phyloP scores from a whole-genome alignment of 805 yeast genomes.

The Dipodascopsis tothii region DNA sequence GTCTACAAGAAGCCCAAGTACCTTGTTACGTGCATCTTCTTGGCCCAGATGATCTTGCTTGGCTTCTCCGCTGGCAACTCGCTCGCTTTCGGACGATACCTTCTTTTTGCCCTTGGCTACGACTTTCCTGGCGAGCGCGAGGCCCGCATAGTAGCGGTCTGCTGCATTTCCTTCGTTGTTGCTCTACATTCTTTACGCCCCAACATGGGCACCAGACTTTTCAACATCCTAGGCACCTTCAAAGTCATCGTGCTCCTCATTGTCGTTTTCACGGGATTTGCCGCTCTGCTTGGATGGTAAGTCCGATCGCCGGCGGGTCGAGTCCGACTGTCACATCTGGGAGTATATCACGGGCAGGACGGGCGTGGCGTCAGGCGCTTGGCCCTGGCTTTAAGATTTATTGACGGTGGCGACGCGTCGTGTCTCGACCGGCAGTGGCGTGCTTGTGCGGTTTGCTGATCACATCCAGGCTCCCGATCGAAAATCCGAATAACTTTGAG shows the following conservation, averaged over 20 bases:
- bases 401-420: too few relatives aligned
- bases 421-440: not conserved
- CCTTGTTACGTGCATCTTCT: conserved; percentile 43
- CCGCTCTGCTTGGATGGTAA: conserved; percentile 34
- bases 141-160: conserved; percentile 45
- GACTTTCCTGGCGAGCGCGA: conserved; percentile 32
- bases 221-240: conserved; percentile 48
- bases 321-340: too few relatives aligned
- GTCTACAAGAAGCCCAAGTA: conserved; percentile 49
- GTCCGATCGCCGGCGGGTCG: not conserved
- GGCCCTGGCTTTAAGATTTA: too few relatives aligned
- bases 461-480: conserved; percentile 23
- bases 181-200: conserved; percentile 46
- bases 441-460: not conserved
- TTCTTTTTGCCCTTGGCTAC: conserved; percentile 40
- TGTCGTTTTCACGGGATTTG: conserved; percentile 43
- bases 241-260: conserved; percentile 46
- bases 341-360: too few relatives aligned
- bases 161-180: conserved; percentile 41
- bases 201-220: conserved; percentile 43
- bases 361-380: too few relatives aligned
- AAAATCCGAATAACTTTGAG: conserved; percentile 33
- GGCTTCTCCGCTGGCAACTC: conserved; percentile 59
- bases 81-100: conserved; percentile 57
- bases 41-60: conserved; percentile 48